Evolutionary conservation across 2,329 filamentous ascomycete genomes (phyloP), one percentile per base, ranked within the genome.

Genomic region (Rutstroemia sp.): DNA sequence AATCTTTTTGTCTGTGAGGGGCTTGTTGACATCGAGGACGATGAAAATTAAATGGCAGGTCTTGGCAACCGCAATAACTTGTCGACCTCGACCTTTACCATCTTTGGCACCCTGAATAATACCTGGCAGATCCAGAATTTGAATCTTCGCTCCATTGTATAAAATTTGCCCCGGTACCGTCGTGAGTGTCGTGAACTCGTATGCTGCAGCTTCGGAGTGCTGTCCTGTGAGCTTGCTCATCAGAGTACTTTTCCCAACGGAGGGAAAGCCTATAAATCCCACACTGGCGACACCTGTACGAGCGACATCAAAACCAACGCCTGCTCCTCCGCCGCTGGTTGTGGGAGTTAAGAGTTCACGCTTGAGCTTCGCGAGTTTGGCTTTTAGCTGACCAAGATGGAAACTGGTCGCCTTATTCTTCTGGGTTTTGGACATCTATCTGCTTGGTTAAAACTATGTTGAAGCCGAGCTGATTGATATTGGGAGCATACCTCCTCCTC

Each of bases 51-150:
- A 76, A 79, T 99, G 89, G 76, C 94, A 99, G 17, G 94, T 97
- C 78, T 99, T 99, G 58, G 94, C 92, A 49, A 99, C 94, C 8
- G 94, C 94, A 76, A 99, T 99, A 69, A 99, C 94, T 76, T 99
- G 94, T 66, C 92, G 85, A 80, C 94, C 94, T 79, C 94, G 86
- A 76, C 94, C 94, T 71, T 96, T 95, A 63, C 94, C 94, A 71
- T 99, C 94, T 74, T 99, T 97, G 65, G 94, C 94, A 70, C 94
- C 94, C 73, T 97, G 89, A 65, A 99, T 99, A 68, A 99, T 99
- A 83, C 94, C 94, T 1, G 94, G 94, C 69, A 99, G 78, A 80
- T 99, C 94, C 61, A 99, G 89, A 76, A 99, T 97, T 74, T 99
- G 94, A 66, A 99, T 87, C 67, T 95, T 95, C 48, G 94, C 94